Evolutionary conservation across 257 asterid species (phyloP), one percentile per base, ranked within the genome.

Genomic region (Haberlea rhodopensis): DNA sequence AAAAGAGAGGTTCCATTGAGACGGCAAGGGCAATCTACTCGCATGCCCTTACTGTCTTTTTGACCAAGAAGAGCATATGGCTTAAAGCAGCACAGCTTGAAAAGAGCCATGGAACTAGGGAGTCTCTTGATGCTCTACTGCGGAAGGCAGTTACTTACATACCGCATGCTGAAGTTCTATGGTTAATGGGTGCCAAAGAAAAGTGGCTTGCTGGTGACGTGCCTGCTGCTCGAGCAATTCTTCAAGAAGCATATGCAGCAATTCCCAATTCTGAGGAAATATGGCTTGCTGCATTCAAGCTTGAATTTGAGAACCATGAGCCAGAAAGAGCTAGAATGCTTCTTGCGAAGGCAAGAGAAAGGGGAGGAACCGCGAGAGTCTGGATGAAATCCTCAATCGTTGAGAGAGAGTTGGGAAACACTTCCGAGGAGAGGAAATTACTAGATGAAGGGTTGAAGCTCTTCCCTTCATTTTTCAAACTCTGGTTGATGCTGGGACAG

Each of bases 151-250:
- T 91, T 61, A 86, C 87, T 2, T 91, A 88, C 63, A 87, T 88
- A 60, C 98, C 98, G 0, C 87, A 82, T 66, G 98, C 98, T 27
- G 95, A 91, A 60, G 90, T 85, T 72, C 75, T 91, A 60, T 91
- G 98, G 98, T 82, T 91, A 46, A 88, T 91, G 96, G 98, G 96
- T 29, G 96, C 98, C 56, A 91, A 91, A 70, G 98, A 91, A 66
- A 91, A 91, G 87, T 91, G 98, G 98, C 96, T 91, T 65, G 98
- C 98, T 53, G 96, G 95, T 55, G 98, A 88, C 69, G 98, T 91
- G 23, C 98, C 91, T 24, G 82, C 98, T 22, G 98, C 96, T 60
- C 78, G 96, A 46, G 91, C 88, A n/a, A 91, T 91, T 78, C 87
- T 88, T 62, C 89, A 83, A 70, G 96, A 91, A 82, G 98, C 98